phyloP scores from a whole-genome alignment of 805 yeast genomes.

The Saturnispora gosingensis region DNA sequence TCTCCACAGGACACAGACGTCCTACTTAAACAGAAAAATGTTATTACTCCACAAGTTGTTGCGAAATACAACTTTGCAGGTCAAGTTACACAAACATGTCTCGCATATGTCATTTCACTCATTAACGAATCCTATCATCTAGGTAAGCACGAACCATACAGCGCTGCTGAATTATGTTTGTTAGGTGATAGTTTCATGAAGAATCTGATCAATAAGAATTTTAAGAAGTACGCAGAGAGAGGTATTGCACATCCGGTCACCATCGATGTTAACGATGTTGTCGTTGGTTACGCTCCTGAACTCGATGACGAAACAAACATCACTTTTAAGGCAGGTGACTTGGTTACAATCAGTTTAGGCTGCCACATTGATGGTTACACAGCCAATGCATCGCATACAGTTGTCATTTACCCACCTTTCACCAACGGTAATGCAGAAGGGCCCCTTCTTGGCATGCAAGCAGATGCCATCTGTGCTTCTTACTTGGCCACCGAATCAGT shows the following conservation, averaged over 20 bases:
- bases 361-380: conserved; percentile 95
- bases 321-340: conserved; percentile 63
- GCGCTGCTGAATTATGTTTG: conserved; percentile 67
- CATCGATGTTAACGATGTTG: conserved; percentile 73
- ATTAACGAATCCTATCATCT: conserved; percentile 70
- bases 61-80: conserved; percentile 88
- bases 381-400: conserved; percentile 74
- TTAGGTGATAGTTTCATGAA: conserved; percentile 70
- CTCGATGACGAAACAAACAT: conserved; percentile 53
- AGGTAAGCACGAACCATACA: conserved; percentile 36
- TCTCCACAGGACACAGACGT: conserved; percentile 67
- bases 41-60: conserved; percentile 48
- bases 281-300: conserved; percentile 81
- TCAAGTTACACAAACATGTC: conserved; percentile 75
- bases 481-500: conserved; percentile 85
- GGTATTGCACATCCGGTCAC: conserved; percentile 92
- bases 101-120: conserved; percentile 53
- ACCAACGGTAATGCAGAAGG: conserved; percentile 45
- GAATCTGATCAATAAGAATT: conserved; percentile 49
- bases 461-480: conserved; percentile 85
- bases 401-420: conserved; percentile 72
- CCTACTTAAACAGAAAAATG: conserved; percentile 63
- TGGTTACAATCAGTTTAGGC: conserved; percentile 77
- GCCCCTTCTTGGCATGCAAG: conserved; percentile 75
- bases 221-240: conserved; percentile 66